Evolutionary conservation across 2,329 filamentous ascomycete species (phyloP), one percentile per base, ranked within the genome.

Genomic region (Trichoderma oligosporum): DNA sequence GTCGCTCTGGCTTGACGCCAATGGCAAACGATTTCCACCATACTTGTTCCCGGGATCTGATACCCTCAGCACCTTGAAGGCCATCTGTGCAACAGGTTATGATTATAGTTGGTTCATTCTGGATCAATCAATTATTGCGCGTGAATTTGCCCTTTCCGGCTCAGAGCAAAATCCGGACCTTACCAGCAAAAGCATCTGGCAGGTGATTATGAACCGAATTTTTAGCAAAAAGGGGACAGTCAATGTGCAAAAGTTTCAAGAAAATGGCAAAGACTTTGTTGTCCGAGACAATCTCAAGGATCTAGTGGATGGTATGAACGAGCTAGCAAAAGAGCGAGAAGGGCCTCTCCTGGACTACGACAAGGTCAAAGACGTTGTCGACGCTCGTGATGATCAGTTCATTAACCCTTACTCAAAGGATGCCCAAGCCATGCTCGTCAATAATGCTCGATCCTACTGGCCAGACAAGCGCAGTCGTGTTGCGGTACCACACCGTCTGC

Each of bases 71-170:
- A 85, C 82, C 2, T 74, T 85, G 14, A 78, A 79, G 69, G 70
- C 84, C 64, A 85, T 85, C 60, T 83, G 81, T 72, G 70, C 67
- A 61, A 85, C 83, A 0, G 82, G 83, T 0, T 79, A 83, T 69
- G 82, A 84, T 66, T 85, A 85, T 71, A 79, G 78, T 2, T 85
- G 83, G 82, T 85, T 85, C 70, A 76, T 85, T 55, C 74, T 83
- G 2, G 76, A 82, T 66, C 79, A 81, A 60, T 71, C 70, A 65
- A 85, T 85, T 63, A 79, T 85, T 45, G 79, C 80, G n/a, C 75
- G 78, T 18, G 82, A 85, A 67, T 85, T 85, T 58, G 81, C 79
- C 11, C 76, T 85, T 0, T 85, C 82, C 0, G 82, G 82, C 7
- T 84, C 81, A 0, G 82, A 85, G 69, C 82, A 85, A 71, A 85